Evolutionary conservation across 2,329 filamentous ascomycete genomes (phyloP).

Genomic region (Myriosclerotinia curreyana): DNA sequence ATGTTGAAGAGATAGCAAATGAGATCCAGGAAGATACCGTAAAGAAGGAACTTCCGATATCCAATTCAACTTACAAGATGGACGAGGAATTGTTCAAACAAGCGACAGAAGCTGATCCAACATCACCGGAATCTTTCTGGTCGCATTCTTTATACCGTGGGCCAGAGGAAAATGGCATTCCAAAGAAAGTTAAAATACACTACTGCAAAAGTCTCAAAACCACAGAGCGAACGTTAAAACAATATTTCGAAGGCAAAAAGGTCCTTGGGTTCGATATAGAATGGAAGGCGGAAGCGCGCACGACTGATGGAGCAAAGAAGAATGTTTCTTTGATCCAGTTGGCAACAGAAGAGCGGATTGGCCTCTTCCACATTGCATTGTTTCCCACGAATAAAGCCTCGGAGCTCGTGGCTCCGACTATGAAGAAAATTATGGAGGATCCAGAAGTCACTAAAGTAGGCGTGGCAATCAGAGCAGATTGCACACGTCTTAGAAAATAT

Average conservation of each 20-base stretch:
- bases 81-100: conserved; percentile 46
- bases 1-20: background rate
- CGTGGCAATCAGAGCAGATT: conserved; percentile 70
- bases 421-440: conserved; percentile 71
- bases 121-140: conserved; percentile 58
- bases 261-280: conserved; percentile 89
- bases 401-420: conserved; percentile 66
- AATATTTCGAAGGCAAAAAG: conserved; percentile 65
- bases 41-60: conserved; percentile 40
- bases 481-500: conserved; percentile 63
- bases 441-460: conserved; percentile 69
- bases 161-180: conserved; percentile 41
- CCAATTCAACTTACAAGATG: conserved; percentile 48
- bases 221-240: conserved; percentile 60
- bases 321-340: conserved; percentile 83
- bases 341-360: conserved; percentile 72
- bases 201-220: conserved; percentile 70
- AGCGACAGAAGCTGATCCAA: conserved; percentile 48
- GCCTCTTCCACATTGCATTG: conserved; percentile 74
- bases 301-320: conserved; percentile 51
- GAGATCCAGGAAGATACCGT: conserved; percentile 27
- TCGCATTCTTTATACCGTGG: conserved; percentile 65
- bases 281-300: conserved; percentile 61
- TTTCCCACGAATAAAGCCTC: conserved; percentile 47
- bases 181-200: conserved; percentile 62